Evolutionary conservation across 495 filamentous ascomycete species (phyloP), one percentile per base, ranked within the genome.

Genomic region (Penicillium salamii): DNA sequence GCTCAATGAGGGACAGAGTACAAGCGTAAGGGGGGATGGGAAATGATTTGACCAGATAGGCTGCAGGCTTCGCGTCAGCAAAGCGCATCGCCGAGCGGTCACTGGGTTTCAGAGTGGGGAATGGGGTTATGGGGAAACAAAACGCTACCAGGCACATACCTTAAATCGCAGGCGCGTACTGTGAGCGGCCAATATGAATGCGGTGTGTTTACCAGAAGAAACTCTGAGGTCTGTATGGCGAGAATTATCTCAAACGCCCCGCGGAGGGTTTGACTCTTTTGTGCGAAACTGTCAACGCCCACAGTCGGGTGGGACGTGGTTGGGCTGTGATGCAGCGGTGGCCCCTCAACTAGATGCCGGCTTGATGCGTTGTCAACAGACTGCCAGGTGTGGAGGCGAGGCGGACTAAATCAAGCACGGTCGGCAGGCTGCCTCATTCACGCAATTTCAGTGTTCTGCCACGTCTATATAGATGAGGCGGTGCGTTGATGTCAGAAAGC

Each of bases 271-370:
- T 65, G 63, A 35, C 51, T 66, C 62, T 71, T 71, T 70, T 68
- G 66, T 61, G 65, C 58, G 61, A 65, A 65, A 59, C 49, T 33
- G 46, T 68, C 60, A 56, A 71, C 58, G 57, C 59, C 58, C 61
- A 65, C 56, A 18, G 63, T 58, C 45, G 61, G 65, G 63, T 70
- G 69, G 70, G 73, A 74, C 71, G 69, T 74, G 72, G 71, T 77
- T 73, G 71, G 72, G 74, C 72, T 71, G 62, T 66, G 68, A 75
- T 75, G 74, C 74, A 77, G 73, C 58, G 50, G 61, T 51, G 53
- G 35, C 44, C 55, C 57, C 61, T 68, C 67, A 61, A 64, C 57
- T 57, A 51, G 52, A 63, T 55, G 59, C 34, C 43, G 43, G 43
- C 58, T 61, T 64, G 70, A 77, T 77, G 73, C 68, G 73, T 74